Base-by-base conservation (phyloP, 805 yeast genomes). In the Wickerhamiella australiensis region DNA sequence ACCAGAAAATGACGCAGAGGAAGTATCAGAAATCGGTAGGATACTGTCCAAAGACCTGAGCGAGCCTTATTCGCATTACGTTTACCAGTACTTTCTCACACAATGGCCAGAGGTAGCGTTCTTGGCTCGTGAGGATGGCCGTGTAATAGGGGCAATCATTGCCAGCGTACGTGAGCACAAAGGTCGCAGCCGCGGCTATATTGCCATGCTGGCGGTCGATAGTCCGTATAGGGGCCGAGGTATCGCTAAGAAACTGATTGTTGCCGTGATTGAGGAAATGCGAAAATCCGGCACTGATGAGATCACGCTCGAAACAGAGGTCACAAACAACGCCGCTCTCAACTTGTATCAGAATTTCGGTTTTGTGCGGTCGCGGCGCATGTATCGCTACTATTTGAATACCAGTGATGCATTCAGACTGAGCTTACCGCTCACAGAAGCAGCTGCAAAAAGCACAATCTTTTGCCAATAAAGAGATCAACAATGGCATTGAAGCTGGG, bases 21-120 rank as follows among this genome's bases (percentile, higher is more conserved):
- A 67, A 37, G 59, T 68, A 13, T 57, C 51, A 12, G 56, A 54
- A 9, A 64, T 68, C 46, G 62, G 61, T 57, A 59, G 61, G 9
- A 70, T 90, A 43, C 80, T 90, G 9, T 76, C 81, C 37, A 70
- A 69, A 9, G 92, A 88, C 63, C 69, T 92, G 36, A 81, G 92
- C 25, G 98, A 92, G 64, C 97, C 98, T 0, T 92, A 92, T 62
- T 88, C 96, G 3, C 75, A 85, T 17, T 92, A 85, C 59, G 96
- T 92, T 2, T 92, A 88, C 65, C 75, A 95, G 61, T 92, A 82
- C 67, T 92, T 92, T 61, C 68, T 92, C 40, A 82, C 82, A 58
- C 81, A 80, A 57, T 88, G 96, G 96, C 96, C 97, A 1, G 80
- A 82, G 43, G 72, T 87, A 51, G 82, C 95, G 53, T 74, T 75